Evolutionary conservation across 139 green algal genomes (phyloP), one percentile per base, ranked within the genome.

Genomic region (Mesostigma viride): DNA sequence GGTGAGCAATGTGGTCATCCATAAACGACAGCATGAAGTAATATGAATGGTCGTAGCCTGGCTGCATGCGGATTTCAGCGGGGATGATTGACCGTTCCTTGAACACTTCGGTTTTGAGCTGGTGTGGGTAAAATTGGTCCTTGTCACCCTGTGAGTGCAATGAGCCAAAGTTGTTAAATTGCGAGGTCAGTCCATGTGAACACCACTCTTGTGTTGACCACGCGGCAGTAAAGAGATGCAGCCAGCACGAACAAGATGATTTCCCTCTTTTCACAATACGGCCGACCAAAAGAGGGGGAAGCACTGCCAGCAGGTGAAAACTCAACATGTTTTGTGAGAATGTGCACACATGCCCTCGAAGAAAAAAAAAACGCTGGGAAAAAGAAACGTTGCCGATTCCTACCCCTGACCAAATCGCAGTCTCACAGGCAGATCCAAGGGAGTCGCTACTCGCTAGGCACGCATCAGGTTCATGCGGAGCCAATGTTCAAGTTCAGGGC

Each of bases 21-120:
- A 96, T 82, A 64, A 98, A 98, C 3, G 84, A 89, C 0, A 82
- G 72, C 31, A 98, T 96, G 77, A 95, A 95, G 57, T 86, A 96
- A 79, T 96, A 96, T 1, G 69, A 87, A 72, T 99, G 93, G 74
- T 98, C 88, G 65, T 95, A 97, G 0, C 88, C 89, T 0, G 90
- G 82, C 73, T 93, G 85, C 74, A 95, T 85, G 32, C 87, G 76
- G 36, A 88, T 63, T 0, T 76, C 83, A 1, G 87, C 58, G 0
- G 69, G 66, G 45, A 84, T 77, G 22, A 75, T 73, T 5, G 77
- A 77, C 6, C 85, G 89, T 28, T 83, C 79, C 45, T 85, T 63
- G 58, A 98, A 86, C 0, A 60, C 70, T 61, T 86, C 83, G 1
- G 87, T 86, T 27, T 80, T 69, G 46, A 98, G 82, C 81, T 97